Conservation (phyloP, 257 asterid species). For the Solanum chmielewskii region DNA sequence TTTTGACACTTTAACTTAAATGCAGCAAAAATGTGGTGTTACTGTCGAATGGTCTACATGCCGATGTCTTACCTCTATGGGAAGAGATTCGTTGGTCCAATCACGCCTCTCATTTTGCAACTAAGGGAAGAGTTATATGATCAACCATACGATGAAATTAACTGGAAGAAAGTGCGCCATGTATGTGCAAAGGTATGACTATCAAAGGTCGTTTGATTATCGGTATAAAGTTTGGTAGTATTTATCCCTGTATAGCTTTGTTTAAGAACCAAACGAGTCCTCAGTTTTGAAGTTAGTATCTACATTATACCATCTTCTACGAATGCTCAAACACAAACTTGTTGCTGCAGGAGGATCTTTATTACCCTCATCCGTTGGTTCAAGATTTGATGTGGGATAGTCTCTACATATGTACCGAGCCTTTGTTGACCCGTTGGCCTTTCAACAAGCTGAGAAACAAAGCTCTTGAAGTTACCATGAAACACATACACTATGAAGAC, state of each 20-base stretch:
- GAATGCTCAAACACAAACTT: background rate
- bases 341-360: conserved; percentile 52
- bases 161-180: conserved; percentile 52
- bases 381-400: conserved; percentile 72
- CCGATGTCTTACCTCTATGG: conserved; percentile 77
- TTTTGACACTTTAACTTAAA: background rate
- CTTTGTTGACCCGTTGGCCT: conserved; percentile 67
- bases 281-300: background rate
- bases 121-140: conserved; percentile 56
- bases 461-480: conserved; percentile 53
- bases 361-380: conserved; percentile 59
- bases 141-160: conserved; percentile 39
- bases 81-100: conserved; percentile 63
- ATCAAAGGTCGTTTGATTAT: background rate
- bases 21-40: conserved; percentile 81
- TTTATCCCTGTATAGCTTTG: background rate
- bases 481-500: conserved; percentile 69
- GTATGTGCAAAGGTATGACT: conserved; percentile 46
- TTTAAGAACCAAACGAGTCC: background rate
- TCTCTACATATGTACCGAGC: conserved; percentile 46
- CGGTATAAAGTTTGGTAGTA: background rate
- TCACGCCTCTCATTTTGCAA: conserved; percentile 49
- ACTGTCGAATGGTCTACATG: conserved; percentile 68
- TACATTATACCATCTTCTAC: background rate
- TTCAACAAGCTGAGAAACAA: conserved; percentile 48